Evolutionary conservation across 768 basidiomycete genomes (phyloP).

Genomic region (Lentinula guzmanii): DNA sequence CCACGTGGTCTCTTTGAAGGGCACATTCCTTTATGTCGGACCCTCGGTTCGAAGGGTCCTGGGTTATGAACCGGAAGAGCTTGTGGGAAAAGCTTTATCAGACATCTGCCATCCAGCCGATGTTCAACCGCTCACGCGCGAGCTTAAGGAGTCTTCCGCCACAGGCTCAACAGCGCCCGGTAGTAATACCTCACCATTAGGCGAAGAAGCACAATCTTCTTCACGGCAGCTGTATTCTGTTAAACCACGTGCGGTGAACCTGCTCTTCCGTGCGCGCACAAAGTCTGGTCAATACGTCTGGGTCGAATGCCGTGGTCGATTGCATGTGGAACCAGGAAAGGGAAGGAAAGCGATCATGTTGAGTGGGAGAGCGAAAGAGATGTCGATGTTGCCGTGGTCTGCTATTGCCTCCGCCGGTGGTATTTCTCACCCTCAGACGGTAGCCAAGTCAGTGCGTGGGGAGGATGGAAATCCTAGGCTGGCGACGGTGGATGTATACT

Average conservation of each 20-base stretch:
- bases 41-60: conserved; percentile 73
- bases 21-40: conserved; percentile 87
- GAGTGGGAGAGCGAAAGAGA: conserved; percentile 68
- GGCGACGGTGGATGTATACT: conserved; percentile 9
- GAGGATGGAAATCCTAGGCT: conserved; percentile 7
- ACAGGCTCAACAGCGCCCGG: conserved; percentile 7
- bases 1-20: conserved; percentile 89
- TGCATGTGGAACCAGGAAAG: conserved; percentile 91
- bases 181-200: neutral
- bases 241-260: conserved; percentile 59
- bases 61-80: conserved; percentile 82
- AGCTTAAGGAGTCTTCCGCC: conserved; percentile 70
- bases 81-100: conserved; percentile 70
- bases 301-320: conserved; percentile 85
- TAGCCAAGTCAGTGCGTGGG: neutral
- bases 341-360: conserved; percentile 92
- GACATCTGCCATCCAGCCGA: conserved; percentile 89
- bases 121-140: conserved; percentile 84
- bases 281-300: conserved; percentile 70
- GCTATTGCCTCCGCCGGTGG: conserved; percentile 49
- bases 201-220: neutral
- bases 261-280: conserved; percentile 78
- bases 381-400: conserved; percentile 60
- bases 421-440: conserved; percentile 15
- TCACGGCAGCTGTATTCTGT: conserved; percentile 11